Base-by-base conservation (phyloP, 805 yeast species). In the Candida koratica region DNA sequence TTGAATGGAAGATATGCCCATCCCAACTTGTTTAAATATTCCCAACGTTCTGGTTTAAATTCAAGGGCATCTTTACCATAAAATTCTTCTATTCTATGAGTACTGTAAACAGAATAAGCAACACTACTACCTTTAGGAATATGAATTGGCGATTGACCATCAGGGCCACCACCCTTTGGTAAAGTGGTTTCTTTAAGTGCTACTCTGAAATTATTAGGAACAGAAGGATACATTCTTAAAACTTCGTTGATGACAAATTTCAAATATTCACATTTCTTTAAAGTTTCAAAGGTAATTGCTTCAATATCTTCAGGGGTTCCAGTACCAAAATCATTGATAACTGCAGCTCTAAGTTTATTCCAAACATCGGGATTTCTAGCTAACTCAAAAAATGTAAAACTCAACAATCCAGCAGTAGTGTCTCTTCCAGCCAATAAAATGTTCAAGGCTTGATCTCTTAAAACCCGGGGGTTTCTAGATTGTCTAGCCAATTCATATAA, bases 351-450 rank as follows among this genome's bases (percentile, higher is more conserved):
- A 38, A 73, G 59, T 38, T 55, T 57, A 10, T 46, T 39, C 53
- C 60, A 67, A 6, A 63, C 47, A 1, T 49, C 51, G 5, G 71
- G 71, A 47, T 71, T 53, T 37, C 70, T 58, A 9, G 73, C 65
- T 36, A 73, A 58, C 47, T 71, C 70, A 43, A 55, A 69, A 32
- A 71, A 56, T 15, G 64, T 49, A 49, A 64, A 70, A n/a, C 74
- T 62, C 38, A 73, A 61, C 23, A 70, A 54, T 4, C 71, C 67
- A 7, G 79, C 78, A 10, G 79, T 73, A 29, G 79, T 73, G 46
- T 74, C 79, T 47, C 79, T 61, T 19, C 77, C 78, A 12, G 79
- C 79, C 15, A 73, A 51, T 38, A 73, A 58, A 38, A 74, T 66
- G 47, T 71, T 73, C 51, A 73, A 57, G 26, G 71, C 58, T 53